Evolutionary conservation across 257 asterid species (phyloP), one percentile per base, ranked within the genome.

Genomic region (Salvia rosmarinus): DNA sequence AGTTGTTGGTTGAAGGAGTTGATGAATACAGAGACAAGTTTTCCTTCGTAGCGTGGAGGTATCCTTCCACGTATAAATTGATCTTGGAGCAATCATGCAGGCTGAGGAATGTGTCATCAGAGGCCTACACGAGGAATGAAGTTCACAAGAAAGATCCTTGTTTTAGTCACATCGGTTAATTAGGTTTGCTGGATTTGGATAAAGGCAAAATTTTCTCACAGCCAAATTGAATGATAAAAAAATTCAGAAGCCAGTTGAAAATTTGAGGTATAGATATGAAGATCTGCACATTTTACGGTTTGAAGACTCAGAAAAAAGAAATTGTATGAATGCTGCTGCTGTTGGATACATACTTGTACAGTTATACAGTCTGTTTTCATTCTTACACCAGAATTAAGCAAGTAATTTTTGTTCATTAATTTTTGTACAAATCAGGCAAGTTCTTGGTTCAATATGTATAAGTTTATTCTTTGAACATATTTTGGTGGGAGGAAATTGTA

Each of bases 1-100:
- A 75, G 79, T 67, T 75, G 74, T 47, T 75, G 74, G 79, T 75
- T 21, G 69, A 75, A 60, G 79, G 79, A 58, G 79, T 75, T 13
- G 79, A 75, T 57, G 69, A 75, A 20, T 75, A 75, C 32, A 57
- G 70, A 5, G 79, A 75, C 54, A 42, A 16, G 1, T 75, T 75
- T 34, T 75, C 79, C 25, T 46, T 75, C n/a, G 56, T 75, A 10
- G 74, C 79, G 4, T 50, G 46, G 37, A 75, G 61, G 20, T 67
- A 67, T 59, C 79, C 79, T 21, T 46, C 74, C 0, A 75, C 74
- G 3, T 75, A 75, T 75, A 67, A 75, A 67, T 64, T 75, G 49
- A 67, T 75, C 11, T 46, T 67, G 79, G 79, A 75, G 43, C 79
- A 75, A 50, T 75, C 79, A 4, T 67, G 74, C 79, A 75, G 74